Evolutionary conservation across 805 yeast genomes (phyloP), one percentile per base, ranked within the genome.

Genomic region (Scheffersomyces coipomensis): DNA sequence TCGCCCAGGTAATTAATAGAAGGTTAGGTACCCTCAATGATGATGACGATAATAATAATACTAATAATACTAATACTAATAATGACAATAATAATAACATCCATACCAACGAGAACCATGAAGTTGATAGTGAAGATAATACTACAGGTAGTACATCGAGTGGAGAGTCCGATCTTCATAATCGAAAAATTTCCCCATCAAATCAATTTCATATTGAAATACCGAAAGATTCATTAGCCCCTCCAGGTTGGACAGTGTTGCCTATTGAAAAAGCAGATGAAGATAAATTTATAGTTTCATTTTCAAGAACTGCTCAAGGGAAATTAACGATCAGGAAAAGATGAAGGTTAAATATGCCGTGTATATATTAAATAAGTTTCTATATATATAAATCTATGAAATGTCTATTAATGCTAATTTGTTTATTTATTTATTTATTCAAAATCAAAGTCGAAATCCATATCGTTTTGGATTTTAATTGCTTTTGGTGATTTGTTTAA

Each of bases 191-290:
- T n/a, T n/a, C n/a, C 7, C n/a, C n/a, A n/a, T 24, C 27, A 24
- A 7, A 6, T 7, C 8, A 8, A 7, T 24, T 24, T 24, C n/a
- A 24, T 9, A 51, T 61, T 8, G 32, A 37, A 13, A 44, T 62
- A 19, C 64, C 66, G 1, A 35, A 37, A 4, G 49, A 48, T 19
- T 61, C 66, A 3, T 22, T 58, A 2, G 26, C 59, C 9, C 68
- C 68, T 2, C 65, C 63, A 3, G 53, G 54, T 24, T 60, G 66
- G 65, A 44, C 57, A 2, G 19, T 59, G 8, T 39, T 62, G 26
- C 67, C 68, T 2, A 35, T 60, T 11, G 45, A 43, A 29, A 42
- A 26, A 32, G 21, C 45, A 3, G 25, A 25, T 7, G 38, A 33
- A 3, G 44, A 38, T 15, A n/a, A 27, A 11, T 27, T 13, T 27